A percentile compares a stretch with the other conserved stretches of the same genome.
These are phyloP conservation scores for Diaporthe nobilis DNA, from an alignment of 2,329 filamentous ascomycete genomes.

Conservation along the genomic window DNA sequence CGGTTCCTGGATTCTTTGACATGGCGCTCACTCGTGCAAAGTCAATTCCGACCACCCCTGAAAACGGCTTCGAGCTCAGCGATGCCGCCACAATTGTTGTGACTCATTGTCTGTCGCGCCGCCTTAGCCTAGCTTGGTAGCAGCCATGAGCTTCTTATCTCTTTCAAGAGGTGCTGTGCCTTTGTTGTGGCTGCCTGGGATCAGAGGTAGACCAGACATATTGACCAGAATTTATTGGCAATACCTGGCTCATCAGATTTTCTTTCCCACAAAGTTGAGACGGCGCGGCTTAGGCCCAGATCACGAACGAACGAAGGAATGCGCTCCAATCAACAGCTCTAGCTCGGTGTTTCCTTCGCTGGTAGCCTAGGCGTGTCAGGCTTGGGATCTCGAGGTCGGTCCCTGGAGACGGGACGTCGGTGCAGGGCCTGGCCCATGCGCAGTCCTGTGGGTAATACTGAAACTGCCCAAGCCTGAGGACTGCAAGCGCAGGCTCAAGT, in stretches of 20 bases:
- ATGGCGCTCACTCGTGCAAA: not conserved
- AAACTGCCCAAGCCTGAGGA: not conserved
- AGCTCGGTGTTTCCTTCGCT: not conserved
- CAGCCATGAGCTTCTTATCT: not conserved
- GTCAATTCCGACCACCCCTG: not conserved
- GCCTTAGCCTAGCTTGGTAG: not conserved
- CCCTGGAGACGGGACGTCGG: not conserved
- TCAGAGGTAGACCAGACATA: not conserved
- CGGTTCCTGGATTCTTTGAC: not conserved
- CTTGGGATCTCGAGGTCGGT: not conserved
- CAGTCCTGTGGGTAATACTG: not conserved
- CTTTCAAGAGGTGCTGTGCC: not conserved
- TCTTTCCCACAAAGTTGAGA: not conserved
- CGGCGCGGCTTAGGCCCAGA: not conserved
- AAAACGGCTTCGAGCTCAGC: not conserved
- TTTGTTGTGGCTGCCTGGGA: not conserved
- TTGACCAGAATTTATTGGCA: not conserved
- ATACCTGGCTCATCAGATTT: not conserved
- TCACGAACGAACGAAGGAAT: not conserved
- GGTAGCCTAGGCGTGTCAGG: not conserved
- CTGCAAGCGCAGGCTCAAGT: not conserved
- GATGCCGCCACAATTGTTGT: not conserved
- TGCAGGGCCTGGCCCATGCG: not conserved
- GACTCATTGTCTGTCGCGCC: not conserved
- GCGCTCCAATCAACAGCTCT: not conserved